Evolutionary conservation across 345 rosid genomes (phyloP).

Genomic region (Abelmoschus esculentus): DNA sequence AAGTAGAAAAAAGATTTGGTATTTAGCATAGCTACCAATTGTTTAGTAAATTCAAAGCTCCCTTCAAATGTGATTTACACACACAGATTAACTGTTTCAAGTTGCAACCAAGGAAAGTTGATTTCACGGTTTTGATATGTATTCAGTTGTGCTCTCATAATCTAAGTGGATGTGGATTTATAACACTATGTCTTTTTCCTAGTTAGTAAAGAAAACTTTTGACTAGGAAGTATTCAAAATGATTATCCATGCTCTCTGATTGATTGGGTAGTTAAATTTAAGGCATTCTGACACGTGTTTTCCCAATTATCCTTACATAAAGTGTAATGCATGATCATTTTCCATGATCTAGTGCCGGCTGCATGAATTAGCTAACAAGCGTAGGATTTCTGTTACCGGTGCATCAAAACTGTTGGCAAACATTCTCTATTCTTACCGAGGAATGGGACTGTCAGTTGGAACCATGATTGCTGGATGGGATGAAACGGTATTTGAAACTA

Average conservation of each 20-base stretch:
- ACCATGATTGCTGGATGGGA: conserved; percentile 99
- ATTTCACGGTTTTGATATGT: not conserved
- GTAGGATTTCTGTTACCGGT: conserved; percentile 94
- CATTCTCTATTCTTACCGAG: conserved; percentile 91
- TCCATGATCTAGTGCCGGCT: conserved; percentile 66
- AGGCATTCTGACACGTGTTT: not conserved
- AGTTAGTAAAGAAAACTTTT: not conserved
- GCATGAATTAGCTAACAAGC: conserved; percentile 96
- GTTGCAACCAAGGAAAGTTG: not conserved
- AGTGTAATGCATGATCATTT: conserved; percentile 17
- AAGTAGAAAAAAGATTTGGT: not conserved
- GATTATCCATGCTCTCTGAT: not conserved
- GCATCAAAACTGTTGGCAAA: conserved; percentile 98
- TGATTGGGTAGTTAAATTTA: not conserved
- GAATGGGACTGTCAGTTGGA: conserved; percentile 98
- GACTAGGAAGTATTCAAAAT: not conserved
- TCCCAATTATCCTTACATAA: not conserved
- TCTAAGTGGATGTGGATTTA: not conserved
- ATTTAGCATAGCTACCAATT: not conserved
- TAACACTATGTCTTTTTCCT: not conserved
- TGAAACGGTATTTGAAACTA: conserved; percentile 58
- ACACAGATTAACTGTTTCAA: not conserved
- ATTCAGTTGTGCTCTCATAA: not conserved
- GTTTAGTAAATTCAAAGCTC: not conserved
- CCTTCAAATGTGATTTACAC: not conserved